Percentiles rank a stretch among this genome's conserved stretches.
Conservation (phyloP, 2,329 filamentous ascomycete genomes). For the Phialocephala sp. region DNA sequence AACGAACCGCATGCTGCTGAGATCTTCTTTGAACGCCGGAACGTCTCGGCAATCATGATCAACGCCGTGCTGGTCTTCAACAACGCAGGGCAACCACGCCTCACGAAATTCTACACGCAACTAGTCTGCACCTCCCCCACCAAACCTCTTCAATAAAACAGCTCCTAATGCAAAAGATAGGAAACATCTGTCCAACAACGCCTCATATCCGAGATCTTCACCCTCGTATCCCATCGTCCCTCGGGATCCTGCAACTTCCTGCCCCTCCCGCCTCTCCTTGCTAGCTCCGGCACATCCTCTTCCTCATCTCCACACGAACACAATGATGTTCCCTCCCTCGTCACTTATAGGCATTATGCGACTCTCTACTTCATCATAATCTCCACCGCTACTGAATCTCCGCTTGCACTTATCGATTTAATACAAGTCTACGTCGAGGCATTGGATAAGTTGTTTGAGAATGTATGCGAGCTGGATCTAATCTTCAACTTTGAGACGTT, state of each 20-base stretch:
- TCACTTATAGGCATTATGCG: slow-evolving; percentile 97
- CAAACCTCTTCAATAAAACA: not conserved
- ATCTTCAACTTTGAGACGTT: slow-evolving; percentile 99
- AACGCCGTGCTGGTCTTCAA: slow-evolving; percentile 99
- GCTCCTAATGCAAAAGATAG: slow-evolving; percentile 52
- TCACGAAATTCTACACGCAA: slow-evolving; percentile 99
- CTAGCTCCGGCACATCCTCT: slow-evolving; percentile 67
- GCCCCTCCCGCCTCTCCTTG: slow-evolving; percentile 72
- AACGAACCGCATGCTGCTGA: too few relatives aligned
- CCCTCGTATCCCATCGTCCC: slow-evolving; percentile 89
- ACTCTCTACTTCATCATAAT: slow-evolving; percentile 99
- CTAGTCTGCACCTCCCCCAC: slow-evolving; percentile 62
- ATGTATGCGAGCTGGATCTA: slow-evolving; percentile 94
- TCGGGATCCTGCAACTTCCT: slow-evolving; percentile 97
- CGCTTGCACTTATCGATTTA: slow-evolving; percentile 90
- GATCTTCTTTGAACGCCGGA: not conserved
- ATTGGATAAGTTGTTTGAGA: slow-evolving; percentile 93
- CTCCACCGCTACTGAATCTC: slow-evolving; percentile 93
- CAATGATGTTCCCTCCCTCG: slow-evolving; percentile 90
- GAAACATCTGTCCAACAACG: slow-evolving; percentile 97
- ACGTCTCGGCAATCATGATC: slow-evolving; percentile 69
- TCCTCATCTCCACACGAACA: slow-evolving; percentile 68
- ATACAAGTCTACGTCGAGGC: slow-evolving; percentile 99
- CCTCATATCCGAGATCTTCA: slow-evolving; percentile 96
- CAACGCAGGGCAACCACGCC: slow-evolving; percentile 91